These are phyloP conservation scores for Starmerella kuoi DNA, from an alignment of 805 yeast genomes.

Conservation along the genomic window DNA sequence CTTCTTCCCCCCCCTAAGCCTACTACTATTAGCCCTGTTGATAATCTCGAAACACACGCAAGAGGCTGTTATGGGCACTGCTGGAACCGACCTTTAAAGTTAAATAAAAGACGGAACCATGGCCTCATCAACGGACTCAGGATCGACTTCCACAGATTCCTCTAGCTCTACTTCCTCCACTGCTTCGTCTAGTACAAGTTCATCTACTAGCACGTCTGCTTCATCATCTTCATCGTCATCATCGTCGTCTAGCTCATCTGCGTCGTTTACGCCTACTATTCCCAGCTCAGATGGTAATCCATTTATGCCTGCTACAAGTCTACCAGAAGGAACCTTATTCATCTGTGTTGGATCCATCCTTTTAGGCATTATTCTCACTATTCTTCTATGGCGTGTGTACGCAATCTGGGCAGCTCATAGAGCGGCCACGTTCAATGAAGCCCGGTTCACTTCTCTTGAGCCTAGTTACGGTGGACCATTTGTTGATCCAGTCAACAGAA, in stretches of 20 bases:
- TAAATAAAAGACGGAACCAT: background rate
- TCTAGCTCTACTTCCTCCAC: no score
- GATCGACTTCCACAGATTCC: background rate
- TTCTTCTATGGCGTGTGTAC: conserved; percentile 42
- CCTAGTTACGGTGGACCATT: conserved; percentile 23
- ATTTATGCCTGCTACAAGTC: conserved; percentile 38
- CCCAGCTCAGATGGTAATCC: conserved; percentile 59
- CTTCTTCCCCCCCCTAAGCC: no score
- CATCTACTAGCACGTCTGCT: no score
- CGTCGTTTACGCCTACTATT: conserved; percentile 33
- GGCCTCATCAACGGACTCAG: background rate
- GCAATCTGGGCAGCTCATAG: conserved; percentile 38
- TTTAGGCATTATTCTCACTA: conserved; percentile 43
- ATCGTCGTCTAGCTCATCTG: no score
- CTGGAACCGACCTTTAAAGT: background rate
- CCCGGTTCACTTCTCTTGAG: conserved; percentile 20
- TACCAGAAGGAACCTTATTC: conserved; percentile 69
- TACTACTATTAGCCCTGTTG: no score
- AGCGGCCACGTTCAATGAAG: conserved; percentile 38
- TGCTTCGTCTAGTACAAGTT: no score
- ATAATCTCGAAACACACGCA: no score
- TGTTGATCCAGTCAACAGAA: conserved; percentile 19
- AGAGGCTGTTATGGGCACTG: background rate
- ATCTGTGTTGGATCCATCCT: conserved; percentile 66
- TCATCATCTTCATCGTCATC: no score